Percentiles rank a stretch among this genome's conserved stretches.
phyloP scores from a whole-genome alignment of 1,284 basidiomycete species.

The Cutaneotrichosporon mucoides region DNA sequence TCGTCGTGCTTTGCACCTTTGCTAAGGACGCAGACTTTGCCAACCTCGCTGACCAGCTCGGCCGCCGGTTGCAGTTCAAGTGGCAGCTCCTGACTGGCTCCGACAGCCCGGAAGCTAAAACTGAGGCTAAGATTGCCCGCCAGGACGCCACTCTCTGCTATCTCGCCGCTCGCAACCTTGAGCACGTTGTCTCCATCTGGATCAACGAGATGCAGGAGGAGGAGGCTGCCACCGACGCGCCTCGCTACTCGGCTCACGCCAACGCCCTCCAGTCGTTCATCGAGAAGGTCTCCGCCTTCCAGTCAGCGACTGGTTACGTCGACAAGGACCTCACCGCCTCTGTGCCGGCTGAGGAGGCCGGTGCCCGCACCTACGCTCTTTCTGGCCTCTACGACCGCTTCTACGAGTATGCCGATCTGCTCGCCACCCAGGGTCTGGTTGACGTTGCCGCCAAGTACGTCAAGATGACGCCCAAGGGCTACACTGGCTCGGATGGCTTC shows the following conservation, averaged over 20 bases:
- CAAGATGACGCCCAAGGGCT: constrained; percentile 73
- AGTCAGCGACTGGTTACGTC: constrained; percentile 78
- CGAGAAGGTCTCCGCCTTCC: constrained; percentile 95
- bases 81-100: constrained; percentile 59
- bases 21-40: constrained; percentile 81
- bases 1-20: constrained; percentile 95
- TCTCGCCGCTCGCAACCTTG: constrained; percentile 82
- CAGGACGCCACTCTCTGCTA: constrained; percentile 91
- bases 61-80: constrained; percentile 82
- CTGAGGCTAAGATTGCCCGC: constrained; percentile 59
- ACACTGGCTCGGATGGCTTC: constrained; percentile 59
- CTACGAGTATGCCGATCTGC: constrained; percentile 89
- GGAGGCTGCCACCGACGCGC: constrained; percentile 56
- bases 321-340: constrained; percentile 65
- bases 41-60: constrained; percentile 83
- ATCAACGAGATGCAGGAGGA: constrained; percentile 85
- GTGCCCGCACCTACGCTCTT: constrained; percentile 73
- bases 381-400: constrained; percentile 85
- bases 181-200: constrained; percentile 89
- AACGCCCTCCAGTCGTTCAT: constrained; percentile 89
- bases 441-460: constrained; percentile 77
- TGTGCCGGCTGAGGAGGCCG: constrained; percentile 52
- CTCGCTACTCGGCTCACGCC: constrained; percentile 79
- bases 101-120: constrained; percentile 50
- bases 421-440: constrained; percentile 84